A percentile compares a stretch with the other conserved stretches of the same genome.
Evolutionary conservation across 1,284 basidiomycete species (phyloP).

Genomic region (Pseudozyma sp.): DNA sequence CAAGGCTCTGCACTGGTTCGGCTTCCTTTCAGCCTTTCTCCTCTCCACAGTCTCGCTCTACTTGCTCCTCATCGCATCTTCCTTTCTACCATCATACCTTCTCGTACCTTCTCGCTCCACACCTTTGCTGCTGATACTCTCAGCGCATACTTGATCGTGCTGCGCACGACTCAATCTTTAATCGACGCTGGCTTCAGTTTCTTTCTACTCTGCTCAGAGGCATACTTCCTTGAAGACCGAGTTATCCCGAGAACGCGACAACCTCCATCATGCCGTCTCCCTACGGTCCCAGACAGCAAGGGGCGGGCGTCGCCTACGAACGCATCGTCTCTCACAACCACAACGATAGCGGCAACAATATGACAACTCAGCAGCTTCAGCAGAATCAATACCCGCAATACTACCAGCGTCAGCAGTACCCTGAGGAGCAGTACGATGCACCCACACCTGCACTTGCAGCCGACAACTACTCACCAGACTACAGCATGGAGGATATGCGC

Average conservation of each 20-base stretch:
- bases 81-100: not conserved
- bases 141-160: slow-evolving; percentile 4
- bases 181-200: not conserved
- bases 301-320: slow-evolving; percentile 17
- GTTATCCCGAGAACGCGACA: not conserved
- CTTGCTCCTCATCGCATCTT: not conserved
- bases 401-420: slow-evolving; percentile 27
- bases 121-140: too few relatives aligned
- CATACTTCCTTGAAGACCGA: not conserved
- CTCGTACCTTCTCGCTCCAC: not conserved
- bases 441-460: slow-evolving; percentile 38
- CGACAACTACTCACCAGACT: slow-evolving; percentile 38
- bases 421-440: slow-evolving; percentile 24
- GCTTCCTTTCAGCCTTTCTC: not conserved
- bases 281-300: slow-evolving; percentile 14
- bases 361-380: slow-evolving; percentile 8
- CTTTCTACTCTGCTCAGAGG: not conserved
- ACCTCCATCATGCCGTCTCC: slow-evolving; percentile 23
- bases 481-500: slow-evolving; percentile 46
- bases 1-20: not conserved
- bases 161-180: slow-evolving; percentile 13
- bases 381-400: slow-evolving; percentile 23
- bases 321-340: slow-evolving; percentile 15
- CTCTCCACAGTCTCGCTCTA: not conserved
- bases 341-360: slow-evolving; percentile 7